These are phyloP conservation scores for Suillus decipiens DNA, from an alignment of 768 basidiomycete species.

Conservation along the genomic window DNA sequence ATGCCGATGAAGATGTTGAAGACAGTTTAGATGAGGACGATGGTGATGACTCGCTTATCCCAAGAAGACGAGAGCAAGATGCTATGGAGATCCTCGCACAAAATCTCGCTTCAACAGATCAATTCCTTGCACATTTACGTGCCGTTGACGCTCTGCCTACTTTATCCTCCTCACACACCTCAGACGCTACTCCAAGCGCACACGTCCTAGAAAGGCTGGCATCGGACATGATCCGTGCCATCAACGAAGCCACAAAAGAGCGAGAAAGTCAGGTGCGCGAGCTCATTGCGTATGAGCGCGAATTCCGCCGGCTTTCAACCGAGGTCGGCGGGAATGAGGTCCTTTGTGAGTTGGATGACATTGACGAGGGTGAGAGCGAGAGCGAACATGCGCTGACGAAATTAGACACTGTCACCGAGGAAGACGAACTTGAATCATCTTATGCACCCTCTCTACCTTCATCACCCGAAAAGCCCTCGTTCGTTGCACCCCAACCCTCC, in stretches of 20 bases:
- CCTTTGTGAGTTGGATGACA: slow-evolving; percentile 65
- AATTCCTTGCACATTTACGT: slow-evolving; percentile 73
- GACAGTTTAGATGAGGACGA: slow-evolving; percentile 28
- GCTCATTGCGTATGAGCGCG: slow-evolving; percentile 74
- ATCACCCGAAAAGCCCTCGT: slow-evolving; percentile 61
- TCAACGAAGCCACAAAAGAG: slow-evolving; percentile 75
- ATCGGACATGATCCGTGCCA: slow-evolving; percentile 71
- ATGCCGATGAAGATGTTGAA: slow-evolving; percentile 16
- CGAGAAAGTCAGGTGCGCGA: slow-evolving; percentile 83
- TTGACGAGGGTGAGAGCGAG: slow-evolving; percentile 45
- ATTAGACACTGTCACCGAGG: slow-evolving; percentile 42
- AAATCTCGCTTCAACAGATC: slow-evolving; percentile 75
- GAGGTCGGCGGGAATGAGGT: slow-evolving; percentile 79
- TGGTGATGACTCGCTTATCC: slow-evolving; percentile 27
- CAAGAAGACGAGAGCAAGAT: slow-evolving; percentile 42
- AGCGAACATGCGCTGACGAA: slow-evolving; percentile 29
- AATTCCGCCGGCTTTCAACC: slow-evolving; percentile 73
- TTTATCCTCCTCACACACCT: slow-evolving; percentile 35
- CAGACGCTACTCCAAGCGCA: slow-evolving; percentile 18
- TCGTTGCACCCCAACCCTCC: slow-evolving; percentile 45
- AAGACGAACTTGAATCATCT: slow-evolving; percentile 36
- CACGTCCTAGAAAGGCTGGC: slow-evolving; percentile 65
- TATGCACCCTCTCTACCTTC: slow-evolving; percentile 41
- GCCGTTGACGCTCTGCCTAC: slow-evolving; percentile 60
- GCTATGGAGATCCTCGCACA: slow-evolving; percentile 73